Base-by-base conservation (phyloP, 257 asterid genomes). In the Lantana camara region DNA sequence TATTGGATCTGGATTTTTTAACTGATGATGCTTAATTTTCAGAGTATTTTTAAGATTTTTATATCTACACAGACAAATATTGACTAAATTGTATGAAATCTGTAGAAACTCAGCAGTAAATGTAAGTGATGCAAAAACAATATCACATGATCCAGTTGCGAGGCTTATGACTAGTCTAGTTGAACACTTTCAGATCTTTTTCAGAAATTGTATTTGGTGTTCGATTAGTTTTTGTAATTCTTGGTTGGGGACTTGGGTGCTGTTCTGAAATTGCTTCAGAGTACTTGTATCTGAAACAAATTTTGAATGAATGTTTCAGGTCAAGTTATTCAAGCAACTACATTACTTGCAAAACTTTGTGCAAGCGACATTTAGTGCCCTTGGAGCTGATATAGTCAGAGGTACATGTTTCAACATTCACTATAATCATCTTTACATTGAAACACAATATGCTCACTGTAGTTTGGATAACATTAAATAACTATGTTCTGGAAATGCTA, bases 341-440 rank as follows among this genome's bases (percentile, higher is more conserved):
- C 85, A 87, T 73, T 93, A 93, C 82, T 79, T 93, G 83, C 71
- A 89, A 77, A 93, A 87, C 64, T 93, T 93, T 79, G 96, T 93
- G 60, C 96, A 93, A 68, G 49, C 99, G 45, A 77, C 99, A 12
- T 87, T 93, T 59, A 78, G 84, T 80, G 99, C 99, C 56, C 96
- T 90, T 55, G 97, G 92, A 72, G 83, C 82, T 48, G 89, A 87
- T 48, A 93, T 75, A 69, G 86, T 90, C 56, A 80, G 82, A 76
- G 99, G 99, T 87, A 70, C 38, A 62, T 57, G 52, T 64, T 60
- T 63, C 21, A 20, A n/a, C 51, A 32, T 68, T 55, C 61, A n/a
- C 56, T 12, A 17, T 32, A n/a, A n/a, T 44, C 29, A 16, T 70
- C 40, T 27, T 17, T 60, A 48, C 35, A n/a, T 19, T 63, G 52